Percentiles rank a stretch among this genome's conserved stretches.
Evolutionary conservation across 371 early-diverging fungal species (phyloP).

Genomic region (Encephalitozoon cuniculi): DNA sequence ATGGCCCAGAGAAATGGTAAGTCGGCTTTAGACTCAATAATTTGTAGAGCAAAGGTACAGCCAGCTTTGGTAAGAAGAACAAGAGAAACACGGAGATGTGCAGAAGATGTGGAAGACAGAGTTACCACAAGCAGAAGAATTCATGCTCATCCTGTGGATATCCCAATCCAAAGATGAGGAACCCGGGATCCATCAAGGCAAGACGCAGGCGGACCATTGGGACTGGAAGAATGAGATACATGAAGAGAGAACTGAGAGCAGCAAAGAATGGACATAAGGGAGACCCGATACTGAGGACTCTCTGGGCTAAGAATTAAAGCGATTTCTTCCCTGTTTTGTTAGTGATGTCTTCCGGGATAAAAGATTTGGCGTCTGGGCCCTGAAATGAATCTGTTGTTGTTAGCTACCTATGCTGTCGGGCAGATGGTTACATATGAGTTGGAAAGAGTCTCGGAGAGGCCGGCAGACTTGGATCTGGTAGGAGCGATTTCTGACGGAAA

Average conservation of each 20-base stretch:
- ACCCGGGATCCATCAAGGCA: slow-evolving; percentile 81
- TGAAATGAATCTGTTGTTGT: background rate
- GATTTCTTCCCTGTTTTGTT: background rate
- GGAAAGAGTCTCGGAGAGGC: background rate
- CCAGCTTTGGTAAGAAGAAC: slow-evolving; percentile 97
- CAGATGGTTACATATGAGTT: background rate
- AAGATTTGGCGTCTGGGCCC: background rate
- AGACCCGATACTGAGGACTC: slow-evolving; percentile 32
- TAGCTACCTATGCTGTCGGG: background rate
- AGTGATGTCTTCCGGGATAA: background rate
- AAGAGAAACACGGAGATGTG: slow-evolving; percentile 95
- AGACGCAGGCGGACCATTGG: slow-evolving; percentile 92
- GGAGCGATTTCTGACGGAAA: background rate
- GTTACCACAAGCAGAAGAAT: slow-evolving; percentile 98
- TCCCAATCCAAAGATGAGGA: slow-evolving; percentile 89
- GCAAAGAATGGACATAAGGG: slow-evolving; percentile 29
- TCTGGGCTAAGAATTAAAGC: slow-evolving; percentile 16
- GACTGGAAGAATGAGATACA: slow-evolving; percentile 90
- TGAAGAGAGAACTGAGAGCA: slow-evolving; percentile 64
- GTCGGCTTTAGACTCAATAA: background rate
- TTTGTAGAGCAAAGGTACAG: slow-evolving; percentile 76
- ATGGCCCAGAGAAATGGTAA: slow-evolving; percentile 30
- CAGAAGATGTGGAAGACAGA: slow-evolving; percentile 87
- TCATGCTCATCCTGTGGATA: slow-evolving; percentile 95
- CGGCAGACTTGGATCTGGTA: background rate